Percentiles rank a stretch among this genome's conserved stretches.
These are phyloP conservation scores for Eragrostis curvula DNA, from an alignment of 176 grass and related monocot species.

Conservation along the genomic window DNA sequence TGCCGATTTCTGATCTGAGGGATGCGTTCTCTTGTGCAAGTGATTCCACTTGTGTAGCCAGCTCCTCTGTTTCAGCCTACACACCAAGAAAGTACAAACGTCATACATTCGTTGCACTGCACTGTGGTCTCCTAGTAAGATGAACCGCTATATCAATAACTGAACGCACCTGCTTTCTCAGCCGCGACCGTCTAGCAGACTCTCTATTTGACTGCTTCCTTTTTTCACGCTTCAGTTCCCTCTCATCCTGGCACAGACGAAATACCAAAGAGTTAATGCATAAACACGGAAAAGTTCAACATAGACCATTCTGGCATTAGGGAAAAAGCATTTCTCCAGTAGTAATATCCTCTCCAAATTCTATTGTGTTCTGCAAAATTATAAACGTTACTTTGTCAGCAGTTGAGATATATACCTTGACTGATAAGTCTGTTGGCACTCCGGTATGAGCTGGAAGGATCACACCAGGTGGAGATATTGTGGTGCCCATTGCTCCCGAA, in stretches of 20 bases:
- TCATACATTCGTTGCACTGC: background rate
- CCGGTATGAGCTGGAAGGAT: constrained; percentile 45
- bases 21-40: constrained; percentile 74
- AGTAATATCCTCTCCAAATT: background rate
- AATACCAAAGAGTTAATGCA: constrained; percentile 4
- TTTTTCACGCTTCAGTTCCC: constrained; percentile 76
- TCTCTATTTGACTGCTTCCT: constrained; percentile 96
- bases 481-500: constrained; percentile 46
- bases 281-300: background rate
- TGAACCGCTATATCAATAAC: background rate
- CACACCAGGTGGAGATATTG: constrained; percentile 35
- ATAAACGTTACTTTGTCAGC: background rate
- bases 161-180: constrained; percentile 87
- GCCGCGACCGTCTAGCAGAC: constrained; percentile 92
- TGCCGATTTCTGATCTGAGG: constrained; percentile 83
- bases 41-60: constrained; percentile 71
- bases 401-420: constrained; percentile 56
- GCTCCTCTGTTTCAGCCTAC: constrained; percentile 83
- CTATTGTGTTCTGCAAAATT: background rate
- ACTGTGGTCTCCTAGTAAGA: background rate
- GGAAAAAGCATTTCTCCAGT: background rate
- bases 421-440: constrained; percentile 59
- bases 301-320: background rate
- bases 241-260: constrained; percentile 62
- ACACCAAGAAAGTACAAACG: constrained; percentile 25